Conservation (phyloP, 768 basidiomycete genomes). For the Trametes gibbosa region DNA sequence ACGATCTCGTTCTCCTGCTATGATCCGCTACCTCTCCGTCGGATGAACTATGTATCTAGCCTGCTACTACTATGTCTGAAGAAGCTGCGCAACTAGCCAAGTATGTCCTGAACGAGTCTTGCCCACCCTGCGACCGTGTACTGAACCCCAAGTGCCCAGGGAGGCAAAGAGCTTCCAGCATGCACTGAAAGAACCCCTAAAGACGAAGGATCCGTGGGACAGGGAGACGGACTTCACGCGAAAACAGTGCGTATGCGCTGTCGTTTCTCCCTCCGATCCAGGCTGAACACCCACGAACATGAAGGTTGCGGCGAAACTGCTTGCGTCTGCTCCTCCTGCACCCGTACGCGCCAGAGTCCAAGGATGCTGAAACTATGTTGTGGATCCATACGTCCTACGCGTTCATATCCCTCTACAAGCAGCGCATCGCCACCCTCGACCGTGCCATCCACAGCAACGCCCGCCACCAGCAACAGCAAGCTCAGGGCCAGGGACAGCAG, state of each 20-base stretch:
- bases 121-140: conserved; percentile 10
- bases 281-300: neutral
- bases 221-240: conserved; percentile 84
- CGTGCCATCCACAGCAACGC: conserved; percentile 39
- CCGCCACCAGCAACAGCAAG: conserved; percentile 31
- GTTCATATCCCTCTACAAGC: conserved; percentile 81
- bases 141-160: conserved; percentile 38
- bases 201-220: conserved; percentile 75
- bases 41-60: neutral
- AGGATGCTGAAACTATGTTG: conserved; percentile 77
- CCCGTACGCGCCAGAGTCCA: conserved; percentile 69
- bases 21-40: neutral
- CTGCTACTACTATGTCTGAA: conserved; percentile 36
- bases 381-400: conserved; percentile 94
- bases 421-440: conserved; percentile 67
- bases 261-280: too few species aligned
- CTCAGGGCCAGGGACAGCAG: conserved; percentile 34
- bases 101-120: conserved; percentile 22
- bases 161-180: conserved; percentile 78
- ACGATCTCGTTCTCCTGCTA: conserved; percentile 56
- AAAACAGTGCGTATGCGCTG: conserved; percentile 62
- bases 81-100: conserved; percentile 38
- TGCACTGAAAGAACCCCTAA: conserved; percentile 71
- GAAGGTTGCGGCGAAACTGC: conserved; percentile 68
- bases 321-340: conserved; percentile 66